These are phyloP conservation scores for Rhododendron henanense DNA, from an alignment of 148 eudicot genomes.

Conservation along the genomic window DNA sequence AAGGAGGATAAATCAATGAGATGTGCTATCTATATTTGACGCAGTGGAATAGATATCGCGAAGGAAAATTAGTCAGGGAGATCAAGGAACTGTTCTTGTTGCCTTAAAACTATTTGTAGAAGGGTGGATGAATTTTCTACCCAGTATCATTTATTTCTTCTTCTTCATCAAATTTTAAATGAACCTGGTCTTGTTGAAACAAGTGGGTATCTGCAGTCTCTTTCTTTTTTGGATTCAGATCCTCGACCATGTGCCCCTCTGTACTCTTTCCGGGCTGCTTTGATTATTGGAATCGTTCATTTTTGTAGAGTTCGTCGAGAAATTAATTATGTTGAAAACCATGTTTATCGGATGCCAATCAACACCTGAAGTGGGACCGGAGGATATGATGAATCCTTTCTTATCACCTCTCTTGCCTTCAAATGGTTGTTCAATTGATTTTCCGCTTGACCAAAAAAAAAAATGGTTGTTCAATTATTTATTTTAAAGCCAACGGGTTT, in stretches of 20 bases:
- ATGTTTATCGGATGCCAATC: neutral
- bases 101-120: neutral
- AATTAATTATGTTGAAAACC: neutral
- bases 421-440: too few species aligned
- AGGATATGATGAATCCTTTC: neutral
- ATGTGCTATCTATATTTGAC: neutral
- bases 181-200: neutral
- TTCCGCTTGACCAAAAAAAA: too few species aligned
- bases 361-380: neutral
- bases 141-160: conserved; percentile 1
- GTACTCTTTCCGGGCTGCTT: neutral
- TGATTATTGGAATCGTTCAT: neutral
- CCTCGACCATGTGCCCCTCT: neutral
- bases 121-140: conserved; percentile 11
- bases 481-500: too few species aligned
- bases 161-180: neutral
- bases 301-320: neutral
- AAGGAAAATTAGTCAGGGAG: conserved; percentile 9
- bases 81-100: conserved; percentile 1
- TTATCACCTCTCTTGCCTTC: neutral
- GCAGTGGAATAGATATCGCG: neutral
- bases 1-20: conserved; percentile 9
- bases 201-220: neutral
- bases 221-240: neutral
- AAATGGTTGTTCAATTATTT: too few species aligned